These are phyloP conservation scores for Claviceps sp. DNA, from an alignment of 2,329 filamentous ascomycete species.

Conservation along the genomic window DNA sequence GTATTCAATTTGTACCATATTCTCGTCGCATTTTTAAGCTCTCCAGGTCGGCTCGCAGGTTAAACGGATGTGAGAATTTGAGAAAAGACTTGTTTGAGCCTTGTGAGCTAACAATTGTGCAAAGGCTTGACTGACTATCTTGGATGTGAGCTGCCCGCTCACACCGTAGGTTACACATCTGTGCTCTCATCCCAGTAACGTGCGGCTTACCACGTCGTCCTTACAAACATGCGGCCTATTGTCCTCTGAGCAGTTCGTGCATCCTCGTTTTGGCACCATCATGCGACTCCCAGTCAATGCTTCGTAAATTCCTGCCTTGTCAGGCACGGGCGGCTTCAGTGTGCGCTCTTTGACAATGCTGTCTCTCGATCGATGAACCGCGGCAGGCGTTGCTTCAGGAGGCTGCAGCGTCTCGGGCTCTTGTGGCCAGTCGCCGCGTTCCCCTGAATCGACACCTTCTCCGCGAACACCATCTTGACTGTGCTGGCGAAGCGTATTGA, in stretches of 20 bases:
- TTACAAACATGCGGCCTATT: slow-evolving; percentile 18
- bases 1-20: too few species aligned
- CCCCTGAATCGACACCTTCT: background rate
- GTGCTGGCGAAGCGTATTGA: slow-evolving; percentile 16
- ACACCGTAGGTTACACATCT: background rate
- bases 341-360: slow-evolving; percentile 10
- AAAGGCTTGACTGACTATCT: too few species aligned
- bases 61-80: too few species aligned
- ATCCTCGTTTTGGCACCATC: slow-evolving; percentile 4
- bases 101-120: too few species aligned
- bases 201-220: slow-evolving; percentile 12
- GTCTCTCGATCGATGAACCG: slow-evolving; percentile 8
- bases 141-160: too few species aligned
- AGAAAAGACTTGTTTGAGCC: too few species aligned
- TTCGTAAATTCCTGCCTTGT: slow-evolving; percentile 12
- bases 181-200: background rate
- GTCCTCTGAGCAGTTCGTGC: slow-evolving; percentile 20
- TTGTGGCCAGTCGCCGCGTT: slow-evolving; percentile 7
- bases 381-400: background rate
- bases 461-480: slow-evolving; percentile 13
- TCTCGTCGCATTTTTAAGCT: too few species aligned
- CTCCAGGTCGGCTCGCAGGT: too few species aligned
- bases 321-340: slow-evolving; percentile 8
- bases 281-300: slow-evolving; percentile 12
- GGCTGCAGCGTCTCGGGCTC: background rate